A percentile compares a stretch with the other conserved stretches of the same genome.
phyloP scores from a whole-genome alignment of 371 early-diverging fungal genomes.

The Funneliformis caledonium region DNA sequence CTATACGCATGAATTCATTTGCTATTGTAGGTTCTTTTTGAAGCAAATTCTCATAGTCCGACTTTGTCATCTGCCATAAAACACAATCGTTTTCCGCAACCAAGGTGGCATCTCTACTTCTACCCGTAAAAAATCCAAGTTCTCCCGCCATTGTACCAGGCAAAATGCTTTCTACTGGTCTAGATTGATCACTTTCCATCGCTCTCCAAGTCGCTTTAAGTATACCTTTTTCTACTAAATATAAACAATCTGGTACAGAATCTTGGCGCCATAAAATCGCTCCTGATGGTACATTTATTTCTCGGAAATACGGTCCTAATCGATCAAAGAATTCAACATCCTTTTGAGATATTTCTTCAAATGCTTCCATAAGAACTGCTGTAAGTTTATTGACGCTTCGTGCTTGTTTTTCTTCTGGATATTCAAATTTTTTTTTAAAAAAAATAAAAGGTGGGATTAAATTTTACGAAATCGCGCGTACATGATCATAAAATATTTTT shows the following conservation, averaged over 20 bases:
- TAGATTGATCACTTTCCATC: conserved; percentile 49
- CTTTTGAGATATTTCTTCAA: conserved; percentile 56
- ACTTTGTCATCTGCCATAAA: conserved; percentile 69
- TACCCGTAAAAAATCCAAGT: conserved; percentile 67
- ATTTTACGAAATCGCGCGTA: background rate
- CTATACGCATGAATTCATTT: conserved; percentile 35
- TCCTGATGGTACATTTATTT: conserved; percentile 55
- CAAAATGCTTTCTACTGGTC: conserved; percentile 66
- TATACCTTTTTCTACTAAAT: conserved; percentile 80
- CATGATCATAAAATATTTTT: background rate
- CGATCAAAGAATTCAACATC: conserved; percentile 61
- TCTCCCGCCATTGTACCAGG: conserved; percentile 84
- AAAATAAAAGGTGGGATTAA: background rate
- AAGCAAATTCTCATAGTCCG: conserved; percentile 63
- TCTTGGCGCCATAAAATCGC: conserved; percentile 71
- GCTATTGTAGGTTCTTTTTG: conserved; percentile 3
- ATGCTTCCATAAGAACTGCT: conserved; percentile 68
- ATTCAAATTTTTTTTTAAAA: conserved; percentile 6
- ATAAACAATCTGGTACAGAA: conserved; percentile 65
- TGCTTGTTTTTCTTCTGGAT: conserved; percentile 39
- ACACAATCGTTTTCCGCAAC: conserved; percentile 66
- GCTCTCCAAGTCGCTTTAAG: conserved; percentile 64
- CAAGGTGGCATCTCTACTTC: conserved; percentile 61
- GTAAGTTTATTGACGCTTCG: conserved; percentile 54
- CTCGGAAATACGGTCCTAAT: conserved; percentile 67